Percentiles rank a stretch among this genome's conserved stretches.
Conservation (phyloP, 179 eudicot species). For the Corrigiola litoralis region DNA sequence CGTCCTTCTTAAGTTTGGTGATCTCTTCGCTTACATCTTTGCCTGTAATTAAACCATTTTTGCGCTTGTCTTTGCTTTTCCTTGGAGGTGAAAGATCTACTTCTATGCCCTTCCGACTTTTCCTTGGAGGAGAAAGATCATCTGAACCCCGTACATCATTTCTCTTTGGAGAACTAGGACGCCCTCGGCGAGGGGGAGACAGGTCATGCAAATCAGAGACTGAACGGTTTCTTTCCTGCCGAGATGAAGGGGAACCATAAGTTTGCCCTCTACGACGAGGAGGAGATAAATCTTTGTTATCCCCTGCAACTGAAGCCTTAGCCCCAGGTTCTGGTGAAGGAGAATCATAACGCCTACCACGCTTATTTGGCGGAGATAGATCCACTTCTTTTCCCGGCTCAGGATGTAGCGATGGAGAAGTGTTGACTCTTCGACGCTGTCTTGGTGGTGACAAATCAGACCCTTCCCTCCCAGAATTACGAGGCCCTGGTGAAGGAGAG, state of each 20-base stretch:
- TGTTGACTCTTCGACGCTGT: no score
- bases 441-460: constrained; percentile 34
- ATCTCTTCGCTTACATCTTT: constrained; percentile 67
- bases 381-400: no score
- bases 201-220: constrained; percentile 20
- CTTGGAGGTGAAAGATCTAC: constrained; percentile 71
- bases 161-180: constrained; percentile 14
- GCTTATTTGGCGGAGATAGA: constrained; percentile 33
- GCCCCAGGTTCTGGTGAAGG: constrained; percentile 25
- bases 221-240: constrained; percentile 8
- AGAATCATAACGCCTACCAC: constrained; percentile 25
- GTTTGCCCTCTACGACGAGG: constrained; percentile 20
- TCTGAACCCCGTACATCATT: constrained; percentile 24
- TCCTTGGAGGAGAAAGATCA: constrained; percentile 64
- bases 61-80: constrained; percentile 34
- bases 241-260: constrained; percentile 18
- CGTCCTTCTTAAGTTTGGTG: constrained; percentile 48
- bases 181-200: constrained; percentile 48
- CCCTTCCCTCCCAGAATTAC: neutral
- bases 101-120: constrained; percentile 21
- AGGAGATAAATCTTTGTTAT: constrained; percentile 32
- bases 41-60: constrained; percentile 68
- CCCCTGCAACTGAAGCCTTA: constrained; percentile 3
- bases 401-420: no score
- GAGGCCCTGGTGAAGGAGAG: constrained; percentile 27